Conservation (phyloP, 1,284 basidiomycete species). For the Ustilago nuda region DNA sequence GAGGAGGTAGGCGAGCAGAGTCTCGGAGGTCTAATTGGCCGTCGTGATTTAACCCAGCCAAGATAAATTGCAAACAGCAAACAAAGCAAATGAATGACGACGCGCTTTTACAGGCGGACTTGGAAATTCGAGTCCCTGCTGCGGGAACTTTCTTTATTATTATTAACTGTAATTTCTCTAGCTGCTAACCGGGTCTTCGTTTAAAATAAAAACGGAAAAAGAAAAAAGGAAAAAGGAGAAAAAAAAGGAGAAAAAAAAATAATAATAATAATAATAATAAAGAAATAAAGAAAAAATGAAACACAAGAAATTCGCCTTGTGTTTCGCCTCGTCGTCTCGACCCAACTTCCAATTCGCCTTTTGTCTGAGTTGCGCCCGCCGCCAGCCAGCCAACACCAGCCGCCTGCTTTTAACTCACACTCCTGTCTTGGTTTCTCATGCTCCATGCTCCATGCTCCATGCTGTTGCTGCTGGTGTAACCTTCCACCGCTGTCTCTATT, state of each 20-base stretch:
- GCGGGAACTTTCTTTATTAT: neutral
- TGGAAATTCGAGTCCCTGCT: neutral
- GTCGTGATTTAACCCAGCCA: neutral
- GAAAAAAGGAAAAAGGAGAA: rapidly evolving
- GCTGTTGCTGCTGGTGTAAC: neutral
- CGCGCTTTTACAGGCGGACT: conserved; percentile 4
- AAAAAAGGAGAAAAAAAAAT: no score
- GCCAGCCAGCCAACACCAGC: neutral
- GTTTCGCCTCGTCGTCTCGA: conserved; percentile 1
- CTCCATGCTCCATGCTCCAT: neutral
- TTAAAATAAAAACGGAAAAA: no score
- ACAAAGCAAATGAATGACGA: conserved; percentile 4
- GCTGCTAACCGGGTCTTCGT: neutral
- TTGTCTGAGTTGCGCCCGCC: neutral
- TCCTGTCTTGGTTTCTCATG: neutral
- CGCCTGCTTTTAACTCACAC: neutral
- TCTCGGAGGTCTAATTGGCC: conserved; percentile 5
- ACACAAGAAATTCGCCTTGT: neutral
- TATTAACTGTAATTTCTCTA: neutral
- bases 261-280: no score
- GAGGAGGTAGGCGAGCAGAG: neutral
- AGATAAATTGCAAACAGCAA: neutral
- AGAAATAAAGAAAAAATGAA: no score
- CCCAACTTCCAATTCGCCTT: neutral
- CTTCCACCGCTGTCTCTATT: neutral